Conservation (phyloP, 352 stramenopile genomes). For the Salisapilia sapeloensis region DNA sequence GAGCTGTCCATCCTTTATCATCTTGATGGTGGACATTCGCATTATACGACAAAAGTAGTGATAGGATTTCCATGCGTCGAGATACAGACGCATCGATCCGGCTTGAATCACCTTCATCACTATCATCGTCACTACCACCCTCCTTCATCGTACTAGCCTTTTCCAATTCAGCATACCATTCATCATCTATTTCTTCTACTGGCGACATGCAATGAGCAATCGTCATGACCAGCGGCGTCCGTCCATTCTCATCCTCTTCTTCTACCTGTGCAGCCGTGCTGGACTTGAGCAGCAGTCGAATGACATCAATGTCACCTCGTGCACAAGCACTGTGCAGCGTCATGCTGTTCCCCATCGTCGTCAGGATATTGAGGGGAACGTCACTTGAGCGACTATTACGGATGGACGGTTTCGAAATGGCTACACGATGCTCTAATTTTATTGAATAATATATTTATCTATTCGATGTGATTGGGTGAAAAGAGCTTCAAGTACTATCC, state of each 20-base stretch:
- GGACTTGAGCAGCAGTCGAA: slow-evolving; percentile 41
- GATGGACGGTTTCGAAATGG: too few species aligned
- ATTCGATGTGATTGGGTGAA: too few species aligned
- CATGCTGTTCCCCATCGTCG: slow-evolving; percentile 59
- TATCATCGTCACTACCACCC: not conserved
- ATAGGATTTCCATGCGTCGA: slow-evolving; percentile 58
- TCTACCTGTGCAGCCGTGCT: slow-evolving; percentile 50
- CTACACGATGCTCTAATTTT: too few species aligned
- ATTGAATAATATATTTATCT: too few species aligned
- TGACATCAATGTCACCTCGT: slow-evolving; percentile 38
- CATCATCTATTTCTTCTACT: slow-evolving; percentile 8
- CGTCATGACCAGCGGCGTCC: slow-evolving; percentile 62
- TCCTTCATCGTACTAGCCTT: not conserved
- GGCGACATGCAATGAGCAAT: slow-evolving; percentile 9
- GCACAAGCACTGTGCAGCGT: slow-evolving; percentile 71
- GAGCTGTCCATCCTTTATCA: slow-evolving; percentile 68
- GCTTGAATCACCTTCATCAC: not conserved
- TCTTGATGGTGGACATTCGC: slow-evolving; percentile 71
- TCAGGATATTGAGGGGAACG: too few species aligned
- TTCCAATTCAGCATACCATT: slow-evolving; percentile 7
- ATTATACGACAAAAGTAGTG: slow-evolving; percentile 44
- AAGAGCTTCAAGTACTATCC: too few species aligned
- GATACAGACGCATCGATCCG: slow-evolving; percentile 10
- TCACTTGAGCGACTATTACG: too few species aligned
- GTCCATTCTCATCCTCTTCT: slow-evolving; percentile 44